These are phyloP conservation scores for Quercus lobata DNA, from an alignment of 331 rosid genomes.

Conservation along the genomic window DNA sequence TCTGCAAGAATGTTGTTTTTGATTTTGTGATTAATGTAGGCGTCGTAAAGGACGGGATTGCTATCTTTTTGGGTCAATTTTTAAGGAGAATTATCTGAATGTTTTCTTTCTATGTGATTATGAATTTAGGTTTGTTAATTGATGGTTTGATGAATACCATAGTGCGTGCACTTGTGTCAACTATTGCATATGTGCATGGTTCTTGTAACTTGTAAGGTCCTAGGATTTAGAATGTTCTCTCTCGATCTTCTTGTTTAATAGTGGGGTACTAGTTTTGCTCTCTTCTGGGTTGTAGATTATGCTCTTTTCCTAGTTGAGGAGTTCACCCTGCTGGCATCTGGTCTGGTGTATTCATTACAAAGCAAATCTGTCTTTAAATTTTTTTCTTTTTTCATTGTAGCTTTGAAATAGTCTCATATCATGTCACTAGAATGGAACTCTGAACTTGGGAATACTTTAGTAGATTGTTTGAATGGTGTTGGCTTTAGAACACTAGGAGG, in stretches of 20 bases:
- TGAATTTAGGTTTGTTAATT: background rate
- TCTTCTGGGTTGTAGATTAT: background rate
- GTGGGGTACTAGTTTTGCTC: background rate
- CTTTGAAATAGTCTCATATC: background rate
- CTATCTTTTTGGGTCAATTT: background rate
- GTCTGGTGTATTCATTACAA: background rate
- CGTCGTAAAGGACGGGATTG: background rate
- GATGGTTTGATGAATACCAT: background rate
- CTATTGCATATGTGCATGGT: background rate
- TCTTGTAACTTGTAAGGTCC: background rate
- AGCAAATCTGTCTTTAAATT: background rate
- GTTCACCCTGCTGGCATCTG: background rate
- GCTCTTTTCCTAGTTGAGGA: background rate
- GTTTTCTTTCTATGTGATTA: background rate
- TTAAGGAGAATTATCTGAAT: background rate
- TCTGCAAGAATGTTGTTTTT: background rate
- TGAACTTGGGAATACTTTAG: background rate
- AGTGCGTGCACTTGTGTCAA: background rate
- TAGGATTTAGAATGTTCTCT: background rate
- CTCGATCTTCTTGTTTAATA: background rate
- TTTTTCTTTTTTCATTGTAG: background rate
- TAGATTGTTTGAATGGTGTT: background rate
- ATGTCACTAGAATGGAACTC: background rate
- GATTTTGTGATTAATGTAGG: background rate
- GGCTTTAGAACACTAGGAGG: background rate